A percentile compares a stretch with the other conserved stretches of the same genome.
phyloP scores from a whole-genome alignment of 2,329 filamentous ascomycete species.

The Apiospora aurea region DNA sequence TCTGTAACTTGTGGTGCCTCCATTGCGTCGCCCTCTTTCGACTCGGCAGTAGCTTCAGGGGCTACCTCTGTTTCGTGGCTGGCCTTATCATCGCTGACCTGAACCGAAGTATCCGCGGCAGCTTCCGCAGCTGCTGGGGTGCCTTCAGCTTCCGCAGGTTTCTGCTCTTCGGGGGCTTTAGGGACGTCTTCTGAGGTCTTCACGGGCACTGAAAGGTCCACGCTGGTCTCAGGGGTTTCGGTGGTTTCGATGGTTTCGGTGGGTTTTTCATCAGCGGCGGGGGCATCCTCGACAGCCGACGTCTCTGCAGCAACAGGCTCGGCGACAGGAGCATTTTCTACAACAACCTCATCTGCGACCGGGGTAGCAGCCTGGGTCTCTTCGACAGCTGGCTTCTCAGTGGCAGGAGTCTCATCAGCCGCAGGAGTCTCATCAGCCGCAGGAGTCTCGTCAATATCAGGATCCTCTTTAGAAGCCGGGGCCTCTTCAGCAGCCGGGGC shows the following conservation, averaged over 20 bases:
- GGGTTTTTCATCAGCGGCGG: slow-evolving; percentile 24
- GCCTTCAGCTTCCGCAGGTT: slow-evolving; percentile 23
- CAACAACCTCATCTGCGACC: background rate
- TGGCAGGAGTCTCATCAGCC: slow-evolving; percentile 13
- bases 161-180: background rate
- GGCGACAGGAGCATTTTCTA: slow-evolving; percentile 5
- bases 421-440: slow-evolving; percentile 20
- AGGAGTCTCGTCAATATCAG: slow-evolving; percentile 22
- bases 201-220: background rate
- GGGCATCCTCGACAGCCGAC: background rate
- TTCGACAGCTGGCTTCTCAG: slow-evolving; percentile 21
- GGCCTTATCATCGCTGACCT: slow-evolving; percentile 17
- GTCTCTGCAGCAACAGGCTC: background rate
- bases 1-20: background rate
- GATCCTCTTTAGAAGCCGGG: slow-evolving; percentile 18
- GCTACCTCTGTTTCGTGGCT: slow-evolving; percentile 24
- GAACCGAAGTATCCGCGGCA: background rate
- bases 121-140: background rate
- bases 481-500: slow-evolving; percentile 22
- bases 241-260: slow-evolving; percentile 14
- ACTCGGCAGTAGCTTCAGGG: background rate
- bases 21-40: background rate
- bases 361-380: slow-evolving; percentile 20
- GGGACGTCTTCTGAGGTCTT: slow-evolving; percentile 15
- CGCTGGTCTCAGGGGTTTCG: slow-evolving; percentile 3